Evolutionary conservation across 176 grass and related monocot genomes (phyloP).

Genomic region (Oryza nivara): DNA sequence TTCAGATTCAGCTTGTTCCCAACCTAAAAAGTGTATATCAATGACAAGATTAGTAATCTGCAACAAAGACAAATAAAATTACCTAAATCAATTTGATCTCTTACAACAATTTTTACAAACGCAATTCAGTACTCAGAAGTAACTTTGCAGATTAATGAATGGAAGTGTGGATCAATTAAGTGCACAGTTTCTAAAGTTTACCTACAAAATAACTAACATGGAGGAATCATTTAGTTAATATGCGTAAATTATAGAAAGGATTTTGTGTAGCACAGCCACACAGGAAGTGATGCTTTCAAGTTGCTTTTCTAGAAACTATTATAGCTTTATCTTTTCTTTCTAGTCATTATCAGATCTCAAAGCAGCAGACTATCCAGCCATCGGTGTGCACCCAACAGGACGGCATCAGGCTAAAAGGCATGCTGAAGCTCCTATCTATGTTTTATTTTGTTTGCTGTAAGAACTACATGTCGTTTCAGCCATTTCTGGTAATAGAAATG

Average conservation of each 20-base stretch:
- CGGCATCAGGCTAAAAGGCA: too few species aligned
- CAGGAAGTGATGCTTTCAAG: too few species aligned
- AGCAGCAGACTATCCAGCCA: too few species aligned
- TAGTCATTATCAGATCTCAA: too few species aligned
- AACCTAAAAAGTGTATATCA: slow-evolving; percentile 58
- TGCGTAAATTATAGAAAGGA: slow-evolving; percentile 2
- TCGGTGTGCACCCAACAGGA: too few species aligned
- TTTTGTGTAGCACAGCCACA: too few species aligned
- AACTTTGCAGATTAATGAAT: background rate
- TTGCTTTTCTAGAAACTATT: too few species aligned
- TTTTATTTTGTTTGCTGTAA: too few species aligned
- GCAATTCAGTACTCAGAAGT: slow-evolving; percentile 20
- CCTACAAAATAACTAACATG: background rate
- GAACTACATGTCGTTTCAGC: too few species aligned
- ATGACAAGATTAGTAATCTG: slow-evolving; percentile 22
- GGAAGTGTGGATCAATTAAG: background rate
- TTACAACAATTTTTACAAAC: background rate
- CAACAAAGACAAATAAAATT: slow-evolving; percentile 35
- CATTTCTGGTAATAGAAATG: too few species aligned
- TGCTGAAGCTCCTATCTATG: too few species aligned
- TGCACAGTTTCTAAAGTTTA: background rate
- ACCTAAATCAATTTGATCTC: background rate
- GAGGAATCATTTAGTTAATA: background rate
- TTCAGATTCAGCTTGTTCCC: slow-evolving; percentile 94
- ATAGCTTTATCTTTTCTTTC: too few species aligned